Conservation (phyloP, 192 early-diverging fungal species). For the Entophlyctis luteolus region DNA sequence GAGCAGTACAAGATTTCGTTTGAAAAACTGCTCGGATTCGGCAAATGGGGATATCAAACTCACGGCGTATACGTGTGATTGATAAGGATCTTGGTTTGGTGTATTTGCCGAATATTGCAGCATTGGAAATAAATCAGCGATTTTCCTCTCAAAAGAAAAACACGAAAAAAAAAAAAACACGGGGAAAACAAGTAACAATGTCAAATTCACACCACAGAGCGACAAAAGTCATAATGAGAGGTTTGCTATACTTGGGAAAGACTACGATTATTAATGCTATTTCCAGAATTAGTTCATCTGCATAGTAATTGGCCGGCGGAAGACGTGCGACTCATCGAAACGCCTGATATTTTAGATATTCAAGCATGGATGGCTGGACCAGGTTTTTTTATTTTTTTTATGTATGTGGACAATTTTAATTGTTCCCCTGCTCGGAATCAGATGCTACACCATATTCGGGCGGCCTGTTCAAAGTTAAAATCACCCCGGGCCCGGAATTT, state of each 20-base stretch:
- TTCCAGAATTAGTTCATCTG: conserved; percentile 29
- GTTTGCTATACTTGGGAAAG: background rate
- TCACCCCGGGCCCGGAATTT: conserved; percentile 69
- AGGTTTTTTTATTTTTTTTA: conserved; percentile 41
- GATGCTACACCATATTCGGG: conserved; percentile 77
- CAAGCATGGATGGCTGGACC: conserved; percentile 79
- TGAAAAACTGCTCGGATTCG: conserved; percentile 17
- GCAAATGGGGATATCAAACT: background rate
- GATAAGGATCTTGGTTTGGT: background rate
- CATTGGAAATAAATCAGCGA: background rate
- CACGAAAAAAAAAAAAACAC: background rate
- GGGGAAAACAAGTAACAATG: background rate
- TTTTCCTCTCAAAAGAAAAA: background rate
- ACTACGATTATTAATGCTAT: background rate
- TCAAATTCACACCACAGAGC: background rate
- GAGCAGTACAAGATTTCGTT: conserved; percentile 28
- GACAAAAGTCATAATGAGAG: conserved; percentile 8
- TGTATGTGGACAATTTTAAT: too few relatives aligned
- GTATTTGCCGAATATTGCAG: background rate
- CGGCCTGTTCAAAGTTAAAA: conserved; percentile 70
- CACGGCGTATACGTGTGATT: background rate
- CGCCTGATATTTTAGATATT: conserved; percentile 74
- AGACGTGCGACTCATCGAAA: conserved; percentile 71
- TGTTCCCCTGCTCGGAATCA: background rate
- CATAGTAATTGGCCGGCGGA: conserved; percentile 61